Conservation (phyloP, 345 rosid genomes). For the Nasturtium officinale region DNA sequence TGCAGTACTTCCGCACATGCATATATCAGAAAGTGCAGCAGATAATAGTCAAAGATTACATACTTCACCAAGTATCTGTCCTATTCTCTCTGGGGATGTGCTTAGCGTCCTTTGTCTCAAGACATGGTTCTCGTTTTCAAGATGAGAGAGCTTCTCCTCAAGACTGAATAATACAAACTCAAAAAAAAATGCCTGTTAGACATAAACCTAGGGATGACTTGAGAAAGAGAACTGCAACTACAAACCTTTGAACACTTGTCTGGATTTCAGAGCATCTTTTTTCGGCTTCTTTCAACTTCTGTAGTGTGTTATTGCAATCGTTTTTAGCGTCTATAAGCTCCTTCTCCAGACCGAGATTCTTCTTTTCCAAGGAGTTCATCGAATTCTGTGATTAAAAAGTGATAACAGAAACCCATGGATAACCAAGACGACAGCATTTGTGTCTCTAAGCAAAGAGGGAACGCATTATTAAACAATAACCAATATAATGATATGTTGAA, state of each 20-base stretch:
- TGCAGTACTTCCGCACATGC: conserved; percentile 23
- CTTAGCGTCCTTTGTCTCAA: conserved; percentile 74
- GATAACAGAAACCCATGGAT: conserved; percentile 25
- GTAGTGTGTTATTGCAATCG: conserved; percentile 50
- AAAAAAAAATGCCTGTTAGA: background rate
- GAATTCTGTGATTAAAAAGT: conserved; percentile 32
- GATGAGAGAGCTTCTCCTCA: conserved; percentile 68
- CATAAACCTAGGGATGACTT: conserved; percentile 10
- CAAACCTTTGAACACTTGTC: conserved; percentile 70
- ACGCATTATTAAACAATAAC: conserved; percentile 6
- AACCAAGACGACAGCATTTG: conserved; percentile 26
- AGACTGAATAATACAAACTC: conserved; percentile 50
- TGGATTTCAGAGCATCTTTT: conserved; percentile 69
- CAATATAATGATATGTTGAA: conserved; percentile 1
- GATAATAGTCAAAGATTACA: conserved; percentile 43
- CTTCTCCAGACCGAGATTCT: conserved; percentile 68
- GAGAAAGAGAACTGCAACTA: conserved; percentile 20
- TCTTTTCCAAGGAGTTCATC: conserved; percentile 72
- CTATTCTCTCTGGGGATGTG: conserved; percentile 55
- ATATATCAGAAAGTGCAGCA: conserved; percentile 27
- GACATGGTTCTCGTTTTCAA: conserved; percentile 87
- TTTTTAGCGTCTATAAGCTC: conserved; percentile 69
- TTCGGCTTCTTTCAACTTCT: conserved; percentile 70
- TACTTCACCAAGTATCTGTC: conserved; percentile 68
- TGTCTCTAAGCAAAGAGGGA: conserved; percentile 23